phyloP scores from a whole-genome alignment of 768 basidiomycete genomes.

The Collybia nuda region DNA sequence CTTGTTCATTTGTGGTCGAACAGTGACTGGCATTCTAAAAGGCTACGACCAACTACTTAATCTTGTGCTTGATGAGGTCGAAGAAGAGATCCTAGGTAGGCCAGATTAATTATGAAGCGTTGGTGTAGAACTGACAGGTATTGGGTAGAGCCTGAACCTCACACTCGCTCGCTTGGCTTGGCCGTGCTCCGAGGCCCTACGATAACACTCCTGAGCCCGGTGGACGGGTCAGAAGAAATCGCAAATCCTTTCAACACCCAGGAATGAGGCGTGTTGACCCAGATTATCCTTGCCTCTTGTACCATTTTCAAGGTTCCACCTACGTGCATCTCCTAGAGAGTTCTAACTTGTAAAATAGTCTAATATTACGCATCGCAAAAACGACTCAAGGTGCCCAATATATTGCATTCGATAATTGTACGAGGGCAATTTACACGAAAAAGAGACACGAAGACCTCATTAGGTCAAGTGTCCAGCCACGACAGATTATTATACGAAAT shows the following conservation, averaged over 20 bases:
- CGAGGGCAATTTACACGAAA: background rate
- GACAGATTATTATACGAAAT: constrained; percentile 2
- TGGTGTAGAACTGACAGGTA: no score
- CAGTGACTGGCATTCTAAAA: constrained; percentile 91
- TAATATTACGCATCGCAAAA: no score
- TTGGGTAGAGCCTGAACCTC: constrained; percentile 58
- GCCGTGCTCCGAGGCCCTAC: constrained; percentile 93
- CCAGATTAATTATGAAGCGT: background rate
- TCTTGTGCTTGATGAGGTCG: constrained; percentile 94
- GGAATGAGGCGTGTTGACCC: constrained; percentile 40
- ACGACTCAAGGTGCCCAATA: no score
- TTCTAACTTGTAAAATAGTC: no score
- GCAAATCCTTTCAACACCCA: constrained; percentile 83
- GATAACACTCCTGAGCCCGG: constrained; percentile 90
- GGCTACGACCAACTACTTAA: constrained; percentile 97
- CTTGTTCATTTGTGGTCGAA: constrained; percentile 5
- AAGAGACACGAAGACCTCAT: background rate
- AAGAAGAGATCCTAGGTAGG: constrained; percentile 76
- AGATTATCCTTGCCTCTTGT: no score
- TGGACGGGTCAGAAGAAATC: constrained; percentile 94
- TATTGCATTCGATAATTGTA: background rate
- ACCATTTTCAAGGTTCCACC: no score
- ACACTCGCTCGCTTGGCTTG: constrained; percentile 71
- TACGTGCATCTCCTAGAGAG: no score
- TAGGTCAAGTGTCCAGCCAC: background rate